These are phyloP conservation scores for Alternaria gaisen DNA, from an alignment of 2,329 filamentous ascomycete genomes.

Conservation along the genomic window DNA sequence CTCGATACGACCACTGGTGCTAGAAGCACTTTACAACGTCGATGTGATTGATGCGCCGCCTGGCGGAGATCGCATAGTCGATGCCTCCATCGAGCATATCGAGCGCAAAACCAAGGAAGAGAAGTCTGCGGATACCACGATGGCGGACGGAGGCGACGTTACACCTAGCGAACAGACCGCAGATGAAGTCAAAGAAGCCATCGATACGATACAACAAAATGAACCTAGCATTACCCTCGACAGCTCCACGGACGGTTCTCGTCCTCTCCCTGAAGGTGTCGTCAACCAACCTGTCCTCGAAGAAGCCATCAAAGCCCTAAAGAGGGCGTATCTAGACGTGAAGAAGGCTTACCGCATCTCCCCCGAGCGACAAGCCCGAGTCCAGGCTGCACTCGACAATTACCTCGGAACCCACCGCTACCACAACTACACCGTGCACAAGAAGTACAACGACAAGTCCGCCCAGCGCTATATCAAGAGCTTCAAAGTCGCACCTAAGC, in stretches of 20 bases:
- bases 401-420: constrained; percentile 90
- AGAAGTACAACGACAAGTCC: constrained; percentile 80
- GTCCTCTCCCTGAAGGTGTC: constrained; percentile 35
- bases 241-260: constrained; percentile 40
- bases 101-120: constrained; percentile 24
- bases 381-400: constrained; percentile 76
- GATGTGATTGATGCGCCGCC: constrained; percentile 40
- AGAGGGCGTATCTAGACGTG: constrained; percentile 80
- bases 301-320: constrained; percentile 65
- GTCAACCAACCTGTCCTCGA: constrained; percentile 50
- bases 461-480: constrained; percentile 92
- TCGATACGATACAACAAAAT: constrained; percentile 38
- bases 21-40: constrained; percentile 65
- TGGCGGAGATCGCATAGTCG: constrained; percentile 45
- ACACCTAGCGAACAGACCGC: constrained; percentile 9
- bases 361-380: constrained; percentile 71
- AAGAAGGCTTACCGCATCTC: constrained; percentile 88
- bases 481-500: constrained; percentile 73
- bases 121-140: constrained; percentile 18
- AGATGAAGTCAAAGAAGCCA: constrained; percentile 34
- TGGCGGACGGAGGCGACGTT: constrained; percentile 16
- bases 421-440: constrained; percentile 98
- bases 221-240: constrained; percentile 38
- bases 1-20: constrained; percentile 68
- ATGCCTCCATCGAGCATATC: constrained; percentile 30